These are phyloP conservation scores for Wickerhamiella sergipiensis DNA, from an alignment of 805 yeast species.

Conservation along the genomic window DNA sequence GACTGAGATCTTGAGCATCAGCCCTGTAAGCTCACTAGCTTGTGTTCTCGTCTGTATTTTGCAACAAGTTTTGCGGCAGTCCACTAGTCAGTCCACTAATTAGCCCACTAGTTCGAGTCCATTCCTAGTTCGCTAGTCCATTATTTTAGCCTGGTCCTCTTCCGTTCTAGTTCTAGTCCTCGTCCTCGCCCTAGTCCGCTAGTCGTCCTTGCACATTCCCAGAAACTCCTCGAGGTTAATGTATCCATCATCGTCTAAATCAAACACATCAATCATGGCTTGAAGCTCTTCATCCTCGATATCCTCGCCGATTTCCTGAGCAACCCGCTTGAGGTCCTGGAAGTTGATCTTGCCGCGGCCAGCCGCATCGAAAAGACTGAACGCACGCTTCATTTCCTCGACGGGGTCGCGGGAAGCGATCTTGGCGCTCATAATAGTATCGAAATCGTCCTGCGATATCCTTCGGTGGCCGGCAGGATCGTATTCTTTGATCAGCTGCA, in stretches of 20 bases:
- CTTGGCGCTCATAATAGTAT: conserved; percentile 60
- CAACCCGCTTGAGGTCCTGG: conserved; percentile 71
- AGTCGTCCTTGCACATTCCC: not conserved
- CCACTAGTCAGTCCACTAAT: too few species aligned
- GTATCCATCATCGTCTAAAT: conserved; percentile 90
- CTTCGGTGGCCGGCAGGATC: conserved; percentile 29
- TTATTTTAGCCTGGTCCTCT: too few species aligned
- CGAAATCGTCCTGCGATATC: conserved; percentile 72
- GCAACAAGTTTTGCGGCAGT: too few species aligned
- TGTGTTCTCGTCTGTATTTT: too few species aligned
- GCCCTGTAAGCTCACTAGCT: too few species aligned
- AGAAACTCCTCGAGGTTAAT: conserved; percentile 31
- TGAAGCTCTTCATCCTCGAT: conserved; percentile 81
- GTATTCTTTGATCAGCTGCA: conserved; percentile 65
- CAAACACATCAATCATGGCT: conserved; percentile 97
- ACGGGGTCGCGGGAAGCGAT: conserved; percentile 82
- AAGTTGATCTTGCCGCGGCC: conserved; percentile 62
- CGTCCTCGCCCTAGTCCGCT: too few species aligned
- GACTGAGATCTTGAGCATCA: too few species aligned
- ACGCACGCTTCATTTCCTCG: conserved; percentile 85
- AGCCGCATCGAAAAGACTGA: conserved; percentile 59
- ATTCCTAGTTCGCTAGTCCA: too few species aligned
- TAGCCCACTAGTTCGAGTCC: too few species aligned
- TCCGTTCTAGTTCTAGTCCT: too few species aligned
- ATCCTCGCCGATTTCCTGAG: conserved; percentile 85